Conservation (phyloP, 768 basidiomycete species). For the Macrolepiota albuminosa region DNA sequence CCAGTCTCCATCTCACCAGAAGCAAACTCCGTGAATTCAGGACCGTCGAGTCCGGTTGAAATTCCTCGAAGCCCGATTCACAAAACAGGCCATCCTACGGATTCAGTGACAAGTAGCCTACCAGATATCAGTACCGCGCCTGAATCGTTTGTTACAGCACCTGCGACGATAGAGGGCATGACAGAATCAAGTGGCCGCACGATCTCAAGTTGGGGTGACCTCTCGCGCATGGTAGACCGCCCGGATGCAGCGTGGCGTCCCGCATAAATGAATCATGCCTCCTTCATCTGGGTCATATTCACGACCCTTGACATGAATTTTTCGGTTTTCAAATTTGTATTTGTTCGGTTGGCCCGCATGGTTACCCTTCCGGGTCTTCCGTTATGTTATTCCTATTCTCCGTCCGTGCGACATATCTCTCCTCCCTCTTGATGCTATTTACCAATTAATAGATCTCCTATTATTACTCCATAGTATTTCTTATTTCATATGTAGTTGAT, state of each 20-base stretch:
- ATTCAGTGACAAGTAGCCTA: conserved; percentile 32
- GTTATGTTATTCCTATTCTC: background rate
- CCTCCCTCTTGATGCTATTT: background rate
- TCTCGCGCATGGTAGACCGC: conserved; percentile 39
- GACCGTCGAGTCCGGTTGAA: conserved; percentile 18
- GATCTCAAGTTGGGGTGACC: conserved; percentile 44
- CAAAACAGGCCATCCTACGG: conserved; percentile 8
- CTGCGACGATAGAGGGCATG: conserved; percentile 53
- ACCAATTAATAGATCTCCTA: conserved; percentile 24
- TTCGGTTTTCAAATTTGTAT: conserved; percentile 10
- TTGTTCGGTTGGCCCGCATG: background rate
- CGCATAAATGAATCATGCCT: conserved; percentile 26
- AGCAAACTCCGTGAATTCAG: conserved; percentile 10
- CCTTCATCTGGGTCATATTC: conserved; percentile 6
- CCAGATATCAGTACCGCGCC: conserved; percentile 68
- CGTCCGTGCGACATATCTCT: background rate
- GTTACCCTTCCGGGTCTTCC: background rate
- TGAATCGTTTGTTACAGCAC: conserved; percentile 63
- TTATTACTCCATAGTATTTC: conserved; percentile 10
- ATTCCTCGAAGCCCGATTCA: conserved; percentile 13
- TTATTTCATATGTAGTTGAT: background rate
- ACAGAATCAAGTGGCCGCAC: conserved; percentile 49
- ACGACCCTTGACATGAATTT: conserved; percentile 5
- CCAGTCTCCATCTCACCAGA: conserved; percentile 2
- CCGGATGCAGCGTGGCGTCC: conserved; percentile 33